Evolutionary conservation across 352 stramenopile genomes (phyloP).

Genomic region (Phytophthora megakarya): DNA sequence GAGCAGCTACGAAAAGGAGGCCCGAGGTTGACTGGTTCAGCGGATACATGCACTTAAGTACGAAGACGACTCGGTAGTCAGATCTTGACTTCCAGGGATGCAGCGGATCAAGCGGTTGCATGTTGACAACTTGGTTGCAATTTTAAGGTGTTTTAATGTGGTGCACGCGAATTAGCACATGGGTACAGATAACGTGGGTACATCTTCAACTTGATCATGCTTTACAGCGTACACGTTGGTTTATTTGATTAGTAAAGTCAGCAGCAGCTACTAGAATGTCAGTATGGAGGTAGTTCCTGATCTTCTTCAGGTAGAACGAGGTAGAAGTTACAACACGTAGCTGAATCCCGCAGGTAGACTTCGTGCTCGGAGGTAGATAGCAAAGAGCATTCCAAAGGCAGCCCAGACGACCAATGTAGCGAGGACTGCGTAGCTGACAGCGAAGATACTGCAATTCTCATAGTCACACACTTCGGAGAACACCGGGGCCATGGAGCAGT

Average conservation of each 20-base stretch:
- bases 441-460: conserved; percentile 54
- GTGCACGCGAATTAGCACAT: no score
- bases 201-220: no score
- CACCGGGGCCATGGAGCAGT: conserved; percentile 37
- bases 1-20: conserved; percentile 16
- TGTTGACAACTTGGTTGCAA: no score
- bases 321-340: conserved; percentile 9
- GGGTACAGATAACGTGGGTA: no score
- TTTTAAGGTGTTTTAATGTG: no score
- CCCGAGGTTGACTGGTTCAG: conserved; percentile 21
- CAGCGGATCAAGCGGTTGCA: no score
- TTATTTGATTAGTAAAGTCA: no score
- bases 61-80: conserved; percentile 3
- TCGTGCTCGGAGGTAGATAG: conserved; percentile 24
- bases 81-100: no score
- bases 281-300: no score
- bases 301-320: no score
- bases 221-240: no score
- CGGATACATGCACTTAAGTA: conserved; percentile 7
- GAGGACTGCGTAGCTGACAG: conserved; percentile 46
- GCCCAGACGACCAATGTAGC: conserved; percentile 61
- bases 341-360: conserved; percentile 2
- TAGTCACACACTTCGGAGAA: conserved; percentile 40
- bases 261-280: no score
- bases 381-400: conserved; percentile 34